Base-by-base conservation (phyloP, 345 rosid genomes). In the Sisymbrium irio region DNA sequence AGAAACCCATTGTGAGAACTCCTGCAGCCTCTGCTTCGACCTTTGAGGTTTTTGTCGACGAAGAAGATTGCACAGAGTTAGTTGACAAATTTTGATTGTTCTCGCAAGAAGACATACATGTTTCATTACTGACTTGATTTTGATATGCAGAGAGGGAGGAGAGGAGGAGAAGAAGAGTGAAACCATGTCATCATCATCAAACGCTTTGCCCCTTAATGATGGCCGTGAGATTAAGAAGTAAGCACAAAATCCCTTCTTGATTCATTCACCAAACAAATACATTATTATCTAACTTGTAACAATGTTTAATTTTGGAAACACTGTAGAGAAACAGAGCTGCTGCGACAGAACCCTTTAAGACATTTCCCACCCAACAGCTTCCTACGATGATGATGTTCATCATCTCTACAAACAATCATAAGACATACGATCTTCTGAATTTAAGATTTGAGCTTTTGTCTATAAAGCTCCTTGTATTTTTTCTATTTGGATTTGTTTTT, bases 21-120 rank as follows among this genome's bases (percentile, higher is more conserved):
- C 83, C 79, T 65, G 75, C 83, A 51, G 58, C 83, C 14, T 56
- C 81, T 51, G 76, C 83, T 72, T 65, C 90, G 50, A 56, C 69
- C 60, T 89, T 91, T 73, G 89, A 91, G 77, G 98, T 89, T 65
- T 91, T 87, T 65, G 84, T 91, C 1, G 96, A 94, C 19, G 96
- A 89, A 75, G 96, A 89, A 67, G 96, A 88, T 59, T 84, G 83
- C 51, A 54, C 71, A 36, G 82, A 77, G 98, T 91, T 67, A 88
- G 97, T 83, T 50, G 18, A 12, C n/a, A 9, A 4, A 4, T 4
- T 2, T 15, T 15, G 3, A 19, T 19, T 12, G 39, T 40, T 37
- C 33, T 6, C 12, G 9, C n/a, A 47, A 3, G 33, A 27, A 33
- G 42, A 30, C 6, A 42, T 1, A 10, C 13, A 57, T 39, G 45